Base-by-base conservation (phyloP, 768 basidiomycete species). In the Termitomyces sp. region DNA sequence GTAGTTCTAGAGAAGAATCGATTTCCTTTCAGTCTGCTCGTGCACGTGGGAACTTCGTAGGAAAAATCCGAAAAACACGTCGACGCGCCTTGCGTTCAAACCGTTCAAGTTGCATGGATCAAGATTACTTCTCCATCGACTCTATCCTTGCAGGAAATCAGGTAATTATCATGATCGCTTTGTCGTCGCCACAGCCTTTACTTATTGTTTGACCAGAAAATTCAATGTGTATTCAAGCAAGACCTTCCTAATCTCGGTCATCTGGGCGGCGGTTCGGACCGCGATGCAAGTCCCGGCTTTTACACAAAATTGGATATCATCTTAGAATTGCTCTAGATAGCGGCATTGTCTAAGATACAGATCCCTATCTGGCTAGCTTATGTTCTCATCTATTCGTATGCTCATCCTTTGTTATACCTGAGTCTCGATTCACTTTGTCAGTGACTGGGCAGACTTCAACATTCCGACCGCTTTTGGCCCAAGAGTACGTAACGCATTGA, bases 321-420 rank as follows among this genome's bases (percentile, higher is more conserved):
- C 54, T 60, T 41, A 55, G 5, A 11, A 48, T 43, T 37, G 7
- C 30, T 28, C 28, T 39, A 97, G 94, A 91, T 98, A 56, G 82
- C 86, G 57, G 77, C 84, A 14, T 72, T 80, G 30, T 85, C 83
- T 66, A 96, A 93, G 67, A 73, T 89, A 2, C 88, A 90, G 61
- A 75, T 98, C 10, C 94, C 95, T 3, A 82, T 94, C 61, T 98
- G 95, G 95, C 79, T 98, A 49, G 91, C 88, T 0, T 90, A 93
- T 63, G 89, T 88, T 52, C 77, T 96, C 54, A 81, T 94, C 48
- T 86, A 86, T 65, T 88, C 89, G 90, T 93, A 9, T 47, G 54
- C 40, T 46, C 34, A 44, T 41, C 43, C 39, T 37, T 28, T 28
- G 44, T 32, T 30, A 16, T 21, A 25, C 19, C 40, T 39, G n/a